Base-by-base conservation (phyloP, 169 alveolate species). In the Plasmodium blacklocki region DNA sequence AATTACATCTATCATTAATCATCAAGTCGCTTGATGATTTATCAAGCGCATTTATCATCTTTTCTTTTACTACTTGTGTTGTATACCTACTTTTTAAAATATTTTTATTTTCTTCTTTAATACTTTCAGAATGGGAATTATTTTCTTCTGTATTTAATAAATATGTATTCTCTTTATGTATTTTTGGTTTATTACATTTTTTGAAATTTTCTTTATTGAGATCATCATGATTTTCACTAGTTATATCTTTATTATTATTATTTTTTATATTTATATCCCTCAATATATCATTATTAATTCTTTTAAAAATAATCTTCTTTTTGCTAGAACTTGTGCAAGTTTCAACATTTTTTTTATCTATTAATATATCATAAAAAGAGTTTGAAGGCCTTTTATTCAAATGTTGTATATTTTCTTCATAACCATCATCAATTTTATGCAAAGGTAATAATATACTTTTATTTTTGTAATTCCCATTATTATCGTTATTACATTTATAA, bases 51-150 rank as follows among this genome's bases (percentile, higher is more conserved):
- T 19, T 39, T 74, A 39, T 39, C 47, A 39, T 39, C 5, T 60
- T 43, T 74, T 74, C 23, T 66, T 74, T 74, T 64, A 59, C 88
- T 39, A 59, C 60, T 5, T 39, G 73, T 59, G 64, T 59, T 32
- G 9, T 45, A 50, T 56, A 21, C 70, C 19, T 60, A 54, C 56
- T 52, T 23, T 18, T 29, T 73, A 32, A 26, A 39, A 59, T 58
- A 59, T 74, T 74, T 56, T 74, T 59, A 60, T 60, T 60, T 74
- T 58, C 23, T 60, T 59, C 70, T 12, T 66, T 60, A 45, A n/a
- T 63, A 74, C 19, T 32, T 60, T 32, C 74, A 74, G 23, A 14
- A 59, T 45, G 19, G 29, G 43, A 74, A 74, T 74, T 74, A 59
- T 74, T 74, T 64, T 39, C 11, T 39, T 39, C 47, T 39, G 47